Base-by-base conservation (phyloP, 1,284 basidiomycete species). In the Apiotrichum brassicae region DNA sequence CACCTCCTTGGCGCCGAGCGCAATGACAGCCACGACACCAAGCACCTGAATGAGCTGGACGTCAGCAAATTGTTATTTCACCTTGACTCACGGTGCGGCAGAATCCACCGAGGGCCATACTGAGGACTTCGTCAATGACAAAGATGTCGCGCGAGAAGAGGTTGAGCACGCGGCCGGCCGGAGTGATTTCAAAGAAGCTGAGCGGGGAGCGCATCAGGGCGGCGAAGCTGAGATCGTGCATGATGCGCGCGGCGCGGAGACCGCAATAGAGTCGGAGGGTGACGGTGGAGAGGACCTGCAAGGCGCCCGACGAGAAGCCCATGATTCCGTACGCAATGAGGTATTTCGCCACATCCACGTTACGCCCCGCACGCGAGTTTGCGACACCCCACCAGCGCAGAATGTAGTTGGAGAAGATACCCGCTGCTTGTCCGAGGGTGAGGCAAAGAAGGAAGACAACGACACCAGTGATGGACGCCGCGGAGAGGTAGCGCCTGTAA, bases 131-230 rank as follows among this genome's bases (percentile, higher is more conserved):
- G 47, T 97, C 93, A 37, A 92, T 82, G 30, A 94, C 90, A 64
- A 93, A 93, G 38, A 87, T 83, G 66, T 98, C 94, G 6, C 91
- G 82, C 14, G 88, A 89, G 74, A 97, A 97, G 30, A 95, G 72
- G 57, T 76, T 75, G 26, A 76, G 65, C 53, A 67, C 76, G 43
- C 67, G 65, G 62, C 87, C 86, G 20, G 81, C 83, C 2, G 88
- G 87, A 1, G 87, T 91, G 48, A 81, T 73, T 71, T 92, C 90
- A 63, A 94, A 95, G 76, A 90, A 95, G 57, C 81, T 82, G 62
- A 94, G 74, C 0, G 91, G 90, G 2, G 87, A 84, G 35, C 80
- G 80, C 76, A 95, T 82, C 23, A 95, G 79, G 1, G 87, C 80
- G 25, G 81, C 30, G 58, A 75, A 71, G 47, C 63, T 66, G 23